phyloP scores from a whole-genome alignment of 768 basidiomycete genomes.

The Phanerochaete carnosa region DNA sequence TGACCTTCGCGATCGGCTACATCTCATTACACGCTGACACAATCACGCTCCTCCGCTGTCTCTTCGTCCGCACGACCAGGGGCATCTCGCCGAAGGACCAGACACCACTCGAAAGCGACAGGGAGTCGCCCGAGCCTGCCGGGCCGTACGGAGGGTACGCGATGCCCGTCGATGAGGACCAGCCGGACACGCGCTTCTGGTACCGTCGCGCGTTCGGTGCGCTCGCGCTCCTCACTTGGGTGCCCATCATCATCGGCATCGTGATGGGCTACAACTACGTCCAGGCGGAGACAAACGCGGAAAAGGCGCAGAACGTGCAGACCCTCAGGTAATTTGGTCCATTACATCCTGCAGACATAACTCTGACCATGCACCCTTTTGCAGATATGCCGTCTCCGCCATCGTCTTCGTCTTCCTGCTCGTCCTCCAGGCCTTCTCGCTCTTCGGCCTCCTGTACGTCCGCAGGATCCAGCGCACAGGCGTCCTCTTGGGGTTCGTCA shows the following conservation, averaged over 20 bases:
- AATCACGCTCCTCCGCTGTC: conserved; percentile 1
- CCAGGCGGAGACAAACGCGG: conserved; percentile 5
- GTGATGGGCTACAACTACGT: conserved; percentile 8
- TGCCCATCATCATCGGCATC: conserved; percentile 6
- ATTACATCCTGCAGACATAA: not conserved
- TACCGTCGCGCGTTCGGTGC: conserved; percentile 8
- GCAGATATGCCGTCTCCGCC: not conserved
- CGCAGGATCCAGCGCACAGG: not conserved
- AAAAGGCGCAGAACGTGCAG: not conserved
- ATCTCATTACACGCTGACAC: conserved; percentile 2
- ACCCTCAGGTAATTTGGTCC: not conserved
- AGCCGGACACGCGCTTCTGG: conserved; percentile 8
- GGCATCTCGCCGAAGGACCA: not conserved
- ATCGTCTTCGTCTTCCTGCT: not conserved
- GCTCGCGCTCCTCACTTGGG: not conserved
- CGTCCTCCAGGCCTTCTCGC: not conserved
- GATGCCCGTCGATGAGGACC: not conserved
- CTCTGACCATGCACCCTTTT: not conserved
- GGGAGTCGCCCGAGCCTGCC: not conserved
- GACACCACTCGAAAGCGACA: not conserved
- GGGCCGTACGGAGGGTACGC: not conserved
- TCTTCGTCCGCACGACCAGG: conserved; percentile 8
- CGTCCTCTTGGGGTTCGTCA: not conserved
- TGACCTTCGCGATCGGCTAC: conserved; percentile 8
- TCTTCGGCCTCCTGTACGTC: not conserved